Base-by-base conservation (phyloP, 768 basidiomycete genomes). In the Leccinum uliginosum region DNA sequence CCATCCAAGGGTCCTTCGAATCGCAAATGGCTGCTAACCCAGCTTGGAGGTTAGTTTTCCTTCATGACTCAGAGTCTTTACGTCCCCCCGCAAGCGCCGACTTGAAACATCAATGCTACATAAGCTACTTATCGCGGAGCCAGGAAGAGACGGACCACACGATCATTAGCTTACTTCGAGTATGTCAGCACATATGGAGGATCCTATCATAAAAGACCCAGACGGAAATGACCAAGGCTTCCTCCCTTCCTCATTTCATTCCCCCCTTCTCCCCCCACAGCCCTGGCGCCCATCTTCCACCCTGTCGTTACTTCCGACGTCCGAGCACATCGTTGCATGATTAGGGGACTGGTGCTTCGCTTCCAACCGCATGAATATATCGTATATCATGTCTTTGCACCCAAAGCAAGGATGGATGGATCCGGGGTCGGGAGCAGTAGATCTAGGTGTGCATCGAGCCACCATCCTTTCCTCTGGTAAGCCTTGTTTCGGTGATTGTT, bases 381-480 rank as follows among this genome's bases (percentile, higher is more conserved):
- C 48, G 29, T 46, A 27, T 26, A 12, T 27, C 50, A 59, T 59
- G 58, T 6, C n/a, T 23, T n/a, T 17, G 12, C 23, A 11, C 19
- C 50, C 46, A 15, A 24, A 12, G 21, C 8, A 56, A 6, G 35
- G 53, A 50, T 21, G 50, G 21, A 7, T 67, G 21, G 53, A 53
- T 47, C 54, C 38, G 7, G 19, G 51, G 23, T 19, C 8, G 48
- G 29, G 55, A 50, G 0, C 7, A 29, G 19, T 10, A 26, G 32
- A 54, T 40, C 54, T 52, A 10, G 0, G 3, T 3, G 27, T 67
- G 6, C 48, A 45, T 24, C 66, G 29, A 24, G 53, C 40, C 17
- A 24, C 40, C 7, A 0, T 17, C 9, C 6, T 53, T 29, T 67
- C 65, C 6, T 19, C 59, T 15, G 57, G 65, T 66, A 23, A 57